Evolutionary conservation across 1,139 yeast genomes (phyloP), one percentile per base, ranked within the genome.

Genomic region (Protomyces arabidopsidicola): DNA sequence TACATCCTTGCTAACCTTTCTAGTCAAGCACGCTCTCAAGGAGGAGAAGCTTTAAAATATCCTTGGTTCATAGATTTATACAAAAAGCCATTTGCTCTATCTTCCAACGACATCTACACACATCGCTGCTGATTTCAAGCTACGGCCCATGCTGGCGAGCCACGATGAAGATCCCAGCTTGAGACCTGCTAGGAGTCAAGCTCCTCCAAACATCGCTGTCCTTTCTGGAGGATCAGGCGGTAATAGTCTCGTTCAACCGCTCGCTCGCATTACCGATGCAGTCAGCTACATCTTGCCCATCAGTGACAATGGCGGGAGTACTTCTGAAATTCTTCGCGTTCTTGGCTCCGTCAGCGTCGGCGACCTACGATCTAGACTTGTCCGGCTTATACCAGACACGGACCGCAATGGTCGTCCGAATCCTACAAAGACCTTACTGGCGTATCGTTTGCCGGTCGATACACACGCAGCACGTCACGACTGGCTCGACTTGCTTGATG

Each of bases 301-400:
- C 12, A 86, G 90, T 64, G 98, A 91, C 73, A 91, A 91, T 72
- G 98, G 98, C 27, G 98, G 97, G 0, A 90, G 97, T 0, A 90
- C 97, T 0, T 87, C 95, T 35, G 98, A 91, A 75, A 81, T 91
- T 42, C 80, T 90, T n/a, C 77, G 97, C 16, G 90, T 90, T 1
- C 80, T 91, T 22, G 97, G 97, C 1, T 97, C 97, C 0, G 96
- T 97, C 1, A 97, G 97, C 0, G 89, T 91, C 65, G 98, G 98
- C 1, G 98, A 91, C 72, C 81, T 91, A 3, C 76, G 98, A 57
- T 89, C 97, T 0, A 75, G 98, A 63, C 79, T 90, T 51, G 88
- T 91, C 0, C 75, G 95, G 63, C 76, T 91, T 63, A 86, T 90
- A 34, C 76, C 79, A 3, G 75, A 77, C 35, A 81, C 81, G 55